Evolutionary conservation across 371 early-diverging fungal species (phyloP).

Genomic region (Dichotomocladium elegans): DNA sequence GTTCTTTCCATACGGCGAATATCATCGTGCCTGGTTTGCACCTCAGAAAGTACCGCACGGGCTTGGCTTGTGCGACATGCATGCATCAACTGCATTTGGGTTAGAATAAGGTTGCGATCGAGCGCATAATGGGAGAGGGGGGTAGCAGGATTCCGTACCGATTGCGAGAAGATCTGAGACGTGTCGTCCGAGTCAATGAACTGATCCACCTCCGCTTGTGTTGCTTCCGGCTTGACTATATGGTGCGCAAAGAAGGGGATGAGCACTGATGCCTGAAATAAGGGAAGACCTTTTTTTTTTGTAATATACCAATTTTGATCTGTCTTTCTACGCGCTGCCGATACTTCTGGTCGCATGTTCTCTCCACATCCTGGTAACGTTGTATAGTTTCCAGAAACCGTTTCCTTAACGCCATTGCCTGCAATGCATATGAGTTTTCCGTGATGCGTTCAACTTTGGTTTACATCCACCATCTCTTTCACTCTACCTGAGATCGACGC

Average conservation of each 20-base stretch:
- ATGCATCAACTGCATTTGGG: slow-evolving; percentile 54
- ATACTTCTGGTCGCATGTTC: slow-evolving; percentile 75
- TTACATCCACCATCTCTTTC: neutral
- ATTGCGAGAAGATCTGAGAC: slow-evolving; percentile 76
- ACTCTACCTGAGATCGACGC: slow-evolving; percentile 31
- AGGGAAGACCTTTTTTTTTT: neutral
- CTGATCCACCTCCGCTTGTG: slow-evolving; percentile 68
- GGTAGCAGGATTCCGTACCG: slow-evolving; percentile 32
- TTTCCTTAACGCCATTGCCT: slow-evolving; percentile 68
- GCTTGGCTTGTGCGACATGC: slow-evolving; percentile 71
- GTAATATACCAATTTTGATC: slow-evolving; percentile 69
- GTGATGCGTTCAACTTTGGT: neutral
- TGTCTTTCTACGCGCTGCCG: slow-evolving; percentile 84
- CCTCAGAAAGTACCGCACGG: slow-evolving; percentile 66
- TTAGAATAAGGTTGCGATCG: too few species aligned
- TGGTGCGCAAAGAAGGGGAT: neutral
- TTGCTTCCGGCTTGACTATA: slow-evolving; percentile 77
- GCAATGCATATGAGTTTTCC: slow-evolving; percentile 56
- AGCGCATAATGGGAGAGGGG: too few species aligned
- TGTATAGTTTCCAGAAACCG: slow-evolving; percentile 81
- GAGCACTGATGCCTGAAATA: neutral
- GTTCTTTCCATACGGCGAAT: slow-evolving; percentile 77
- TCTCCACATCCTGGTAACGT: slow-evolving; percentile 78
- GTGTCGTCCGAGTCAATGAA: slow-evolving; percentile 66
- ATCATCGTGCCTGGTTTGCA: slow-evolving; percentile 76